These are phyloP conservation scores for Centella asiatica DNA, from an alignment of 129 eudicot species.

Conservation along the genomic window DNA sequence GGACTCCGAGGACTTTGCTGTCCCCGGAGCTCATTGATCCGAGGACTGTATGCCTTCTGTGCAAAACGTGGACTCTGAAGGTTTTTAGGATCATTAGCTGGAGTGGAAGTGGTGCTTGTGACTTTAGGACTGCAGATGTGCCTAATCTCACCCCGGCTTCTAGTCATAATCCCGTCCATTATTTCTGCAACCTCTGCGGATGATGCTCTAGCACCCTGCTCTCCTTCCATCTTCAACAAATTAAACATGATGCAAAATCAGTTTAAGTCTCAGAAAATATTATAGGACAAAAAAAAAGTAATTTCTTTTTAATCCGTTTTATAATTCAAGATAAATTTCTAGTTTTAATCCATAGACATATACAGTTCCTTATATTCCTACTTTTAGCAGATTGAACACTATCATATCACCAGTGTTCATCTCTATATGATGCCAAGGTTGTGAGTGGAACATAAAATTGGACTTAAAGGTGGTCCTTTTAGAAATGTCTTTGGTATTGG, in stretches of 20 bases:
- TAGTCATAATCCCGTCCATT: constrained; percentile 66
- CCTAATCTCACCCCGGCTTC: constrained; percentile 92
- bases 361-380: too few relatives aligned
- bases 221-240: constrained; percentile 48
- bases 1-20: constrained; percentile 49
- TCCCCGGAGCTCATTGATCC: constrained; percentile 53
- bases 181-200: constrained; percentile 53
- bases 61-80: constrained; percentile 40
- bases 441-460: too few relatives aligned
- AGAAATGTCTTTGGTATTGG: too few relatives aligned
- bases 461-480: too few relatives aligned
- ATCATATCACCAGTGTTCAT: too few relatives aligned
- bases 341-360: too few relatives aligned
- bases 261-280: not conserved
- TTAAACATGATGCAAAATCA: not conserved
- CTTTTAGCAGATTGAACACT: too few relatives aligned
- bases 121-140: constrained; percentile 65
- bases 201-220: constrained; percentile 48
- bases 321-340: too few relatives aligned
- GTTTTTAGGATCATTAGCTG: constrained; percentile 36
- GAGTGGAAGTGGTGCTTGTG: constrained; percentile 66
- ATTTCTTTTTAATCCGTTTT: too few relatives aligned
- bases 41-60: constrained; percentile 50
- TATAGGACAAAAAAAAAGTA: too few relatives aligned
- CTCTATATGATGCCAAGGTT: too few relatives aligned